phyloP scores from a whole-genome alignment of 2,329 filamentous ascomycete species.

The Ampelomyces quisqualis region DNA sequence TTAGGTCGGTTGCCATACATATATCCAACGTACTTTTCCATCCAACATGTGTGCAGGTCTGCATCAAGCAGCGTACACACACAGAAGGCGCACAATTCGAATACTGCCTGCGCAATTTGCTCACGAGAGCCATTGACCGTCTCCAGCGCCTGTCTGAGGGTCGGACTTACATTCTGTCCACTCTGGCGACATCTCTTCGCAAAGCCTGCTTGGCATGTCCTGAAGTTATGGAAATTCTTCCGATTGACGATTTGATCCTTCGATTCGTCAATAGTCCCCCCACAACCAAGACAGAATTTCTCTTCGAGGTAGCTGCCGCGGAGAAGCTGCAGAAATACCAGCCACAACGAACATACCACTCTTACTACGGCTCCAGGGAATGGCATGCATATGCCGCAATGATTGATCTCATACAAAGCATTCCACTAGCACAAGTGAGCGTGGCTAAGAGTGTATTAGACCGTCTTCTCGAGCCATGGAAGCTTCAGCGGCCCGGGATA shows the following conservation, averaged over 20 bases:
- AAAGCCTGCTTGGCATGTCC: constrained; percentile 33
- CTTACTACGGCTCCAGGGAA: constrained; percentile 49
- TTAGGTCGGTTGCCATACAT: constrained; percentile 42
- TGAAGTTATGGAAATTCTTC: constrained; percentile 33
- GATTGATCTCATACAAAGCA: constrained; percentile 48
- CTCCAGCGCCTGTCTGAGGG: constrained; percentile 36
- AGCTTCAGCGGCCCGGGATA: constrained; percentile 45
- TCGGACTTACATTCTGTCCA: constrained; percentile 39
- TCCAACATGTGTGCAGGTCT: constrained; percentile 26
- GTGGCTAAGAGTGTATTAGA: constrained; percentile 35
- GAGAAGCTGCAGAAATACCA: constrained; percentile 33
- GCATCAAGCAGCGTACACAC: constrained; percentile 6
- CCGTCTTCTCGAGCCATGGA: constrained; percentile 47
- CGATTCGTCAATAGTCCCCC: constrained; percentile 46
- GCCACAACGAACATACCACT: constrained; percentile 41
- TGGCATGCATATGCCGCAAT: constrained; percentile 49
- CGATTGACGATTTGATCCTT: constrained; percentile 45
- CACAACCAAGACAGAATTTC: constrained; percentile 46
- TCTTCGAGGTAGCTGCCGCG: constrained; percentile 48
- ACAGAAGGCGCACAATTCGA: background rate
- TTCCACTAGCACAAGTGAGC: constrained; percentile 30
- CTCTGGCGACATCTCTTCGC: constrained; percentile 33
- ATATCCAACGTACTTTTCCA: constrained; percentile 45
- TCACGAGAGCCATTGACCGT: constrained; percentile 26
- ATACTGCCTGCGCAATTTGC: constrained; percentile 15